Evolutionary conservation across 176 grass and related monocot species (phyloP).

Genomic region (maize (Zea mays)): Zm-B73-REFERENCE-NAM-5.0 NC_050098.1:214267501-214268000

Average conservation of each 20-base stretch:
- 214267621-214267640: too few species aligned
- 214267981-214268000: too few species aligned
- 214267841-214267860: not conserved
- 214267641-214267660: too few species aligned
- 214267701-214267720: not conserved
- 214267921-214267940: too few species aligned
- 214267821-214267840: not conserved
- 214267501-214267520: not conserved
- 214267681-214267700: not conserved
- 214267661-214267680: not conserved
- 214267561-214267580: conserved; percentile 6
- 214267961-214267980: too few species aligned
- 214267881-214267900: not conserved
- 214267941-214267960: too few species aligned
- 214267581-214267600: not conserved
- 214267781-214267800: not conserved
- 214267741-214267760: not conserved
- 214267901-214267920: too few species aligned
- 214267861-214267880: not conserved
- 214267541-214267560: not conserved
- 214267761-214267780: not conserved
- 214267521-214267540: not conserved
- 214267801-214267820: not conserved
- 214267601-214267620: not conserved
- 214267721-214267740: not conserved